Conservation (phyloP, 768 basidiomycete genomes). For the Saitozyma sp. region DNA sequence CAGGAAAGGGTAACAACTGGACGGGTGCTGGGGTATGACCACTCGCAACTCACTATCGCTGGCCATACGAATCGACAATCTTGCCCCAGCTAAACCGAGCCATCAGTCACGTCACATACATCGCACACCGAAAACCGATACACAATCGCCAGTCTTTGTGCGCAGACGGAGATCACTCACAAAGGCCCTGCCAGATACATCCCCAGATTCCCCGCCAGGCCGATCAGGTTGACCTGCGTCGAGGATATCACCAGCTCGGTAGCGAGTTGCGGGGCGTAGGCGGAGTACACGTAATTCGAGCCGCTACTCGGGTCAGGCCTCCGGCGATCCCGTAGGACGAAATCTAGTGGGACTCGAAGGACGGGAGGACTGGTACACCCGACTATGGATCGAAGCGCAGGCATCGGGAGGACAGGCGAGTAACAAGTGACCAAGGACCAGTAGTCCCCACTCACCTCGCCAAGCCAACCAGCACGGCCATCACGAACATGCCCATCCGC, state of each 20-base stretch:
- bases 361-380: too few relatives aligned
- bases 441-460: slow-evolving; percentile 20
- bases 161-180: slow-evolving; percentile 6
- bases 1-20: too few relatives aligned
- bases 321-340: not conserved
- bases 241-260: slow-evolving; percentile 71
- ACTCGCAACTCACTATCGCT: slow-evolving; percentile 55
- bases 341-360: too few relatives aligned
- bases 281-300: slow-evolving; percentile 53
- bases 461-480: slow-evolving; percentile 19
- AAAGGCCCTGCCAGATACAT: slow-evolving; percentile 74
- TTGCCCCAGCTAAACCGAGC: slow-evolving; percentile 61
- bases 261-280: slow-evolving; percentile 84
- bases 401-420: too few relatives aligned
- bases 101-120: not conserved
- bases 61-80: slow-evolving; percentile 72
- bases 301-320: slow-evolving; percentile 13
- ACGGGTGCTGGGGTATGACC: too few relatives aligned
- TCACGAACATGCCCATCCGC: slow-evolving; percentile 11
- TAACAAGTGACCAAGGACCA: too few relatives aligned
- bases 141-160: not conserved
- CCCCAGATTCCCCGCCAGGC: slow-evolving; percentile 62
- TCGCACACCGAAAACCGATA: not conserved
- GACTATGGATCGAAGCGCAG: too few relatives aligned
- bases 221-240: slow-evolving; percentile 78